Conservation (phyloP, 495 filamentous ascomycete species). For the Delitschia confertaspora region DNA sequence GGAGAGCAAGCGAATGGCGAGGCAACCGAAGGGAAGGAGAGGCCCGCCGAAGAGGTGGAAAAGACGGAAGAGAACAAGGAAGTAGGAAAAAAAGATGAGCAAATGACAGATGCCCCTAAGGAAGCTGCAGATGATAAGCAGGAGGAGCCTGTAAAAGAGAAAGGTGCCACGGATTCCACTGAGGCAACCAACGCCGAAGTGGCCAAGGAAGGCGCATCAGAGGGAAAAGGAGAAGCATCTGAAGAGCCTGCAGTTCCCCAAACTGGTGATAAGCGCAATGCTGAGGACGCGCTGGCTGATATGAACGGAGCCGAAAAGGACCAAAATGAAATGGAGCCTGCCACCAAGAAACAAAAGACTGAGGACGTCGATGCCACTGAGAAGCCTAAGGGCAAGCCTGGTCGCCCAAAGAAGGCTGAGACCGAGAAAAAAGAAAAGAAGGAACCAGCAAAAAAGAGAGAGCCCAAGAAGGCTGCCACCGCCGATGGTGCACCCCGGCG, state of each 20-base stretch:
- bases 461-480: slow-evolving; percentile 37
- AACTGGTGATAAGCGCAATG: slow-evolving; percentile 25
- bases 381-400: slow-evolving; percentile 38
- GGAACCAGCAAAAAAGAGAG: slow-evolving; percentile 29
- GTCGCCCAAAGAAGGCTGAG: slow-evolving; percentile 37
- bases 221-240: slow-evolving; percentile 32
- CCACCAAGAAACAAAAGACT: slow-evolving; percentile 35
- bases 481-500: slow-evolving; percentile 34
- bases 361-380: slow-evolving; percentile 31
- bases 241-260: slow-evolving; percentile 22
- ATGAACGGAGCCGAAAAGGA: slow-evolving; percentile 17
- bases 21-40: slow-evolving; percentile 31
- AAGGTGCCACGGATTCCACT: slow-evolving; percentile 3
- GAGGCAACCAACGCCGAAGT: slow-evolving; percentile 23
- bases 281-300: slow-evolving; percentile 18
- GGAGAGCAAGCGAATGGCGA: slow-evolving; percentile 27
- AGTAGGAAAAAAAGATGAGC: slow-evolving; percentile 10
- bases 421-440: slow-evolving; percentile 28
- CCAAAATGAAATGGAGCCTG: slow-evolving; percentile 21
- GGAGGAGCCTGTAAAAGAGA: slow-evolving; percentile 12
- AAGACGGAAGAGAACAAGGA: slow-evolving; percentile 12
- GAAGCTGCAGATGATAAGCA: slow-evolving; percentile 15
- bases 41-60: slow-evolving; percentile 18
- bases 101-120: slow-evolving; percentile 27
- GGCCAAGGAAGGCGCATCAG: slow-evolving; percentile 15